These are phyloP conservation scores for Solanum okadae DNA, from an alignment of 257 asterid genomes.

Conservation along the genomic window DNA sequence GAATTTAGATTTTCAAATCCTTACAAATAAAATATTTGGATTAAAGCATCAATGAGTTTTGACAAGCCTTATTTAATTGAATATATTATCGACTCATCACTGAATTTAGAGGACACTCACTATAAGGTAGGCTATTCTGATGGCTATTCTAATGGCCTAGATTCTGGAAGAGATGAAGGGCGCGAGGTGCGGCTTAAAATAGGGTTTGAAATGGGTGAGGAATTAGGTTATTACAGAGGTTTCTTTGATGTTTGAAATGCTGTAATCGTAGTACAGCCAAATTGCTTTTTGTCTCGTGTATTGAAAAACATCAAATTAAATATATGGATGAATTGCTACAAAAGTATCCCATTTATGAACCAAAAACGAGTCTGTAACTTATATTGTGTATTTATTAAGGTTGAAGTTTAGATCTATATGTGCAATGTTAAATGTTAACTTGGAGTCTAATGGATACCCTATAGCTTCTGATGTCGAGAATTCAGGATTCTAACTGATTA, in stretches of 20 bases:
- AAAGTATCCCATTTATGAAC: constrained; percentile 41
- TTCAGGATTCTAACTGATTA: not conserved
- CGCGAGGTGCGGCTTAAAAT: constrained; percentile 42
- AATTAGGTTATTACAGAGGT: constrained; percentile 60
- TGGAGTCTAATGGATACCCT: constrained; percentile 13
- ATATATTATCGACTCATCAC: constrained; percentile 45
- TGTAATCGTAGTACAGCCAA: constrained; percentile 34
- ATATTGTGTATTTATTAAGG: constrained; percentile 41
- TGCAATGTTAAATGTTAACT: constrained; percentile 33
- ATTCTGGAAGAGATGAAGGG: constrained; percentile 51
- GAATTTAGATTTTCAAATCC: not conserved
- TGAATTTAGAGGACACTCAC: constrained; percentile 47
- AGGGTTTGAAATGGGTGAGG: constrained; percentile 58
- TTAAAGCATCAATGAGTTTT: not conserved
- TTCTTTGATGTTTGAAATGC: constrained; percentile 47
- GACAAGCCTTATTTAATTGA: not conserved
- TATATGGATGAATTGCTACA: constrained; percentile 50
- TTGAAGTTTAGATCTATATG: constrained; percentile 40
- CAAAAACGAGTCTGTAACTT: constrained; percentile 48
- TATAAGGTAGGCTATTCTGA: constrained; percentile 43
- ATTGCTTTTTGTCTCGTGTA: constrained; percentile 27
- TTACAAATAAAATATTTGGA: not conserved
- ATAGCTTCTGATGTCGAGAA: not conserved
- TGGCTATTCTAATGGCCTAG: constrained; percentile 50
- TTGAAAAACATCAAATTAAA: constrained; percentile 28